Base-by-base conservation (phyloP, 495 filamentous ascomycete genomes). In the Penicillium dipodomyicola region DNA sequence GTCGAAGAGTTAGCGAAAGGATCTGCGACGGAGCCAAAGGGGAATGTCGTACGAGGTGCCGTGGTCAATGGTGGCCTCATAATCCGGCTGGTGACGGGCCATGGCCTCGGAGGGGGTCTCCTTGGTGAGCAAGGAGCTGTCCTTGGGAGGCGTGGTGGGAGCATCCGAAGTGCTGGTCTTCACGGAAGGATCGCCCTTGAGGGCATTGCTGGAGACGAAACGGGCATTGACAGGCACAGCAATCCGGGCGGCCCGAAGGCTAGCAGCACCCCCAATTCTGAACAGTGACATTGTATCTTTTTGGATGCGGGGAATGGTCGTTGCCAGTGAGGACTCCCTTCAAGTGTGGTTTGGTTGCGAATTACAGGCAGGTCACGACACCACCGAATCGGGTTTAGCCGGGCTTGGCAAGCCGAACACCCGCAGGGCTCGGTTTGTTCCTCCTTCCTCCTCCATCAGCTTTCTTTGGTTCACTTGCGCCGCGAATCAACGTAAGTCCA, bases 11-110 rank as follows among this genome's bases (percentile, higher is more conserved):
- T 64, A 74, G 70, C 45, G 42, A 55, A 37, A 50, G 32, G 30
- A 42, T 57, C 39, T 54, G 47, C 43, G 35, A 30, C 12, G 49
- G 39, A 19, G 22, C 52, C 15, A 20, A 41, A 53, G n/a, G 29
- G 53, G 53, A 42, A 33, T 35, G 7, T 52, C 83, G 59, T 81
- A 96, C 91, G 90, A 93, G 57, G 89, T 92, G 45, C 83, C 85
- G 63, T 88, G 87, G 66, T 96, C 91, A 60, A 87, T 78, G 29
- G 83, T 84, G 22, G 85, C 87, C 61, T 84, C 79, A 68, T 92
- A 96, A 63, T 94, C 87, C 49, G 90, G 92, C 64, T 87, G 75
- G 68, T 94, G 90, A 60, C 75, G 79, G 54, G 77, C 67, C 70
- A 79, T 75, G 30, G 74, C 78, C 65, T 81, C 77, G 11, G 70